phyloP scores from a whole-genome alignment of 139 green algal genomes.

The Bryopsis sp. region DNA sequence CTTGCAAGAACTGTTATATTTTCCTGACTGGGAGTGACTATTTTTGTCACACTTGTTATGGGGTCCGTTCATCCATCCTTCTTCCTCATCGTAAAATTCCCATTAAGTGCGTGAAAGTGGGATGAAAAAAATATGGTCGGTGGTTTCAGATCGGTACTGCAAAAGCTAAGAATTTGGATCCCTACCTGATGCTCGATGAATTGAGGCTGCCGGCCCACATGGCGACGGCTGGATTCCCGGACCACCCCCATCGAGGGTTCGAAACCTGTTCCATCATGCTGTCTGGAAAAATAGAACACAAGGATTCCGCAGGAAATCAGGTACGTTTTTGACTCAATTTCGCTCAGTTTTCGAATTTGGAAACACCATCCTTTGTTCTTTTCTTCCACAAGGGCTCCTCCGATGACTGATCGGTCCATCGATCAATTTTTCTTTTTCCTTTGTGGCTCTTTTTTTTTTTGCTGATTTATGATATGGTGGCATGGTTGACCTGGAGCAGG shows the following conservation, averaged over 20 bases:
- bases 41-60: background rate
- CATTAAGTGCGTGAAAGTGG: background rate
- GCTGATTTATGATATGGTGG: too few relatives aligned
- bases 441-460: too few relatives aligned
- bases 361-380: too few relatives aligned
- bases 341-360: too few relatives aligned
- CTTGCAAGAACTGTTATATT: background rate
- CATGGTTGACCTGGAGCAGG: too few relatives aligned
- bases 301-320: slow-evolving; percentile 68
- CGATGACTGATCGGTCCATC: too few relatives aligned
- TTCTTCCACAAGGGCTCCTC: too few relatives aligned
- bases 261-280: slow-evolving; percentile 90
- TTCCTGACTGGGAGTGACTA: background rate
- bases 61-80: background rate
- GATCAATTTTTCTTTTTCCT: too few relatives aligned
- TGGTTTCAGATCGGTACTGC: slow-evolving; percentile 44
- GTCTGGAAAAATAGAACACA: slow-evolving; percentile 72
- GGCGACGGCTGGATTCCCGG: slow-evolving; percentile 66
- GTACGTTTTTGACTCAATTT: too few relatives aligned
- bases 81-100: background rate
- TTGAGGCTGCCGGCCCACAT: slow-evolving; percentile 53
- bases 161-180: slow-evolving; percentile 52
- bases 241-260: slow-evolving; percentile 81
- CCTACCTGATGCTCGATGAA: slow-evolving; percentile 77
- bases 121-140: background rate